Conservation (phyloP, 1,284 basidiomycete genomes). For the Ustilago curta region DNA sequence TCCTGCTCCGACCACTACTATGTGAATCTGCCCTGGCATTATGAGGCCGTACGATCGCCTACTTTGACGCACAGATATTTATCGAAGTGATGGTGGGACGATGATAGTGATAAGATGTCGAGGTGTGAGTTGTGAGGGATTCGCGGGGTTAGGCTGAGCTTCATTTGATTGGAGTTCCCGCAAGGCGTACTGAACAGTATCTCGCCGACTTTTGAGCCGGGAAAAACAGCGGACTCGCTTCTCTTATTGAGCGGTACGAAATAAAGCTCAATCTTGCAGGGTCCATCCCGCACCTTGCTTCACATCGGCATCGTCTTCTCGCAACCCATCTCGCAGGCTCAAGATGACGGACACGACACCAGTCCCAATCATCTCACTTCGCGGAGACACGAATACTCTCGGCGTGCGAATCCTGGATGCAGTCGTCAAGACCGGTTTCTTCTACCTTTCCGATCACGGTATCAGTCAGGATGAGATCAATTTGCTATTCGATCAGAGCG, state of each 20-base stretch:
- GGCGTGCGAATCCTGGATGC: slow-evolving; percentile 42
- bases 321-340: neutral
- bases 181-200: neutral
- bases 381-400: slow-evolving; percentile 7
- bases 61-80: too few species aligned
- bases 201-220: slow-evolving; percentile 23
- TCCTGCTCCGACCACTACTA: slow-evolving; percentile 57
- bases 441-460: slow-evolving; percentile 58
- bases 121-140: neutral
- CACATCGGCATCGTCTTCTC: neutral
- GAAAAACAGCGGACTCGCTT: slow-evolving; percentile 15
- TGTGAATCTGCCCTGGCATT: slow-evolving; percentile 14
- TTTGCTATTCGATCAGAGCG: slow-evolving; percentile 39
- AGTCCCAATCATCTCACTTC: slow-evolving; percentile 47
- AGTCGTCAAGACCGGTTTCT: slow-evolving; percentile 52
- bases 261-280: slow-evolving; percentile 11
- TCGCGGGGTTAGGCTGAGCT: neutral
- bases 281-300: neutral
- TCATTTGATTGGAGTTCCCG: slow-evolving; percentile 1
- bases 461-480: slow-evolving; percentile 45
- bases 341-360: slow-evolving; percentile 26
- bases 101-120: neutral
- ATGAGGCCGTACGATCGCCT: neutral
- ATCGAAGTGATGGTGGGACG: too few species aligned
- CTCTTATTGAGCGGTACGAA: slow-evolving; percentile 4